Evolutionary conservation across 2,329 filamentous ascomycete genomes (phyloP).

Genomic region (Botrytis deweyae): DNA sequence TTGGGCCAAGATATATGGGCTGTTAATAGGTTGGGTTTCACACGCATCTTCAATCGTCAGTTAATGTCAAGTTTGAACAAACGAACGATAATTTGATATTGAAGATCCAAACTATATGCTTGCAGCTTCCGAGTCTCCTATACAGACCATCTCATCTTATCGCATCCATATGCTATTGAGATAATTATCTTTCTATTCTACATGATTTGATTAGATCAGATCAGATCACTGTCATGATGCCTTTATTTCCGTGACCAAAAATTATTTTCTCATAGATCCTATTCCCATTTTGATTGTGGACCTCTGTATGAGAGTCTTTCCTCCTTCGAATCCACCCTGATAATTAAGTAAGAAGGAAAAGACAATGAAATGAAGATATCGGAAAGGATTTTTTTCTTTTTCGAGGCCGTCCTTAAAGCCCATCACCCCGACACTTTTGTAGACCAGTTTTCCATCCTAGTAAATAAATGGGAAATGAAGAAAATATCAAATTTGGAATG

Average conservation of each 20-base stretch:
- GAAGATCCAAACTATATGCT: not conserved
- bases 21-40: not conserved
- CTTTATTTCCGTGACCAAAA: not conserved
- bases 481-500: not conserved
- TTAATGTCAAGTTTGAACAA: not conserved
- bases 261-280: slow-evolving; percentile 4
- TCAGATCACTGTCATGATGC: not conserved
- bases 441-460: slow-evolving; percentile 1
- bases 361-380: not conserved
- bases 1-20: not conserved
- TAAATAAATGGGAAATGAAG: slow-evolving; percentile 3
- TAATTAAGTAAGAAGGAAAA: slow-evolving; percentile 7
- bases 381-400: slow-evolving; percentile 2
- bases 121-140: not conserved
- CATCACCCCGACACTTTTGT: not conserved
- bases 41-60: not conserved
- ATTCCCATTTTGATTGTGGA: slow-evolving; percentile 8
- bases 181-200: slow-evolving; percentile 15
- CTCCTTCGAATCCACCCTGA: not conserved
- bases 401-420: not conserved
- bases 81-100: slow-evolving; percentile 9
- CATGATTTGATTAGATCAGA: slow-evolving; percentile 9
- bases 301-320: slow-evolving; percentile 13
- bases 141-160: slow-evolving; percentile 3
- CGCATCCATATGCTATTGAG: slow-evolving; percentile 4